Evolutionary conservation across 2,329 filamentous ascomycete species (phyloP).

Genomic region (Hypoxylon sp.): DNA sequence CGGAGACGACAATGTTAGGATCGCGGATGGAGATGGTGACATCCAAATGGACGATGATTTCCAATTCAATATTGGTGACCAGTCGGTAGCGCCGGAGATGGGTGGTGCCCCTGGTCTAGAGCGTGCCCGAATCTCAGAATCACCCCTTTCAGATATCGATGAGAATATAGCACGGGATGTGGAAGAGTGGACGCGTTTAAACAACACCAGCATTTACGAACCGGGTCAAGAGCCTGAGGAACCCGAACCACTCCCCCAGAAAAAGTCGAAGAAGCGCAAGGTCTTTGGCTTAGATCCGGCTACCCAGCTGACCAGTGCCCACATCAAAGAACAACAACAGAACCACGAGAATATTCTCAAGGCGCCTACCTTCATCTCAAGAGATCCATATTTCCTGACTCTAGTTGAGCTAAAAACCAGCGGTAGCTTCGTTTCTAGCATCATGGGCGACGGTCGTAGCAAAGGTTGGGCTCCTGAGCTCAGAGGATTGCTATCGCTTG

Average conservation of each 20-base stretch:
- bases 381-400: slow-evolving; percentile 87
- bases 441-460: slow-evolving; percentile 85
- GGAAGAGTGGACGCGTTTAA: slow-evolving; percentile 70
- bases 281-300: slow-evolving; percentile 85
- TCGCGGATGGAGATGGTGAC: slow-evolving; percentile 76
- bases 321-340: slow-evolving; percentile 88
- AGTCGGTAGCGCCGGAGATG: slow-evolving; percentile 69
- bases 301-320: slow-evolving; percentile 80
- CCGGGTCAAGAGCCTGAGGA: slow-evolving; percentile 70
- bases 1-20: slow-evolving; percentile 68
- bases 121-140: slow-evolving; percentile 76
- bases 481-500: slow-evolving; percentile 89
- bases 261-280: slow-evolving; percentile 84
- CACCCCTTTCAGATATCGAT: slow-evolving; percentile 78
- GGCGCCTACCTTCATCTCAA: slow-evolving; percentile 84
- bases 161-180: slow-evolving; percentile 73
- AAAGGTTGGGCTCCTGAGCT: slow-evolving; percentile 92
- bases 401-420: slow-evolving; percentile 93
- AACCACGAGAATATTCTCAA: slow-evolving; percentile 90
- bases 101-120: slow-evolving; percentile 63
- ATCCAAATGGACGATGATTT: slow-evolving; percentile 76
- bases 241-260: slow-evolving; percentile 77
- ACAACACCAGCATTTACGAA: slow-evolving; percentile 73
- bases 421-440: slow-evolving; percentile 88
- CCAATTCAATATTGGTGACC: slow-evolving; percentile 73